phyloP scores from a whole-genome alignment of 306 rosid species.

The Nissolia schottii region DNA sequence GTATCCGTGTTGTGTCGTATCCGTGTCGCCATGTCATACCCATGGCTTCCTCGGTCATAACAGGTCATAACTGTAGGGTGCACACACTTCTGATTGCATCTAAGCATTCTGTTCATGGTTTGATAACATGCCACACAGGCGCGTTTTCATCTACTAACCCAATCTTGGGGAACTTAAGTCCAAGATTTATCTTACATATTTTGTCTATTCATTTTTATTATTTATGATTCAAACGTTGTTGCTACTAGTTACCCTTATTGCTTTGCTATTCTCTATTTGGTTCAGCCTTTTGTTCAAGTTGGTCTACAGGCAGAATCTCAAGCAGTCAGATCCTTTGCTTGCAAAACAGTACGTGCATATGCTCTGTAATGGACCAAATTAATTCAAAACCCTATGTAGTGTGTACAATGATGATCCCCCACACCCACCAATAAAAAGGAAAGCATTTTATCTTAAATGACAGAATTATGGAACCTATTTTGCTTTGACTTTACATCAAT shows the following conservation, averaged over 20 bases:
- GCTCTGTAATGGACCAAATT: not conserved
- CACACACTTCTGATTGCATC: too few species aligned
- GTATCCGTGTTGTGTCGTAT: too few species aligned
- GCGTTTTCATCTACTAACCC: too few species aligned
- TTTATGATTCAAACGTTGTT: too few species aligned
- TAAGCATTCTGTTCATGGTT: too few species aligned
- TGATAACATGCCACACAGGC: too few species aligned
- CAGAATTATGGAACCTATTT: not conserved
- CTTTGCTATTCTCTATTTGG: constrained; percentile 11
- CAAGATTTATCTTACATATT: too few species aligned
- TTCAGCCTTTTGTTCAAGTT: constrained; percentile 79
- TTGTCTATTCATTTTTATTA: not conserved
- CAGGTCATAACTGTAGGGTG: too few species aligned
- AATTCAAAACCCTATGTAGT: constrained; percentile 1
- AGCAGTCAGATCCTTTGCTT: constrained; percentile 67
- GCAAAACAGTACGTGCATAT: constrained; percentile 64
- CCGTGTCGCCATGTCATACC: too few species aligned
- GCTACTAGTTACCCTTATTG: constrained; percentile 25
- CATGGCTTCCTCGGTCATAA: too few species aligned
- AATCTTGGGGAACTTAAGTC: too few species aligned
- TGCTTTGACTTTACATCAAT: not conserved
- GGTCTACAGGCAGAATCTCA: constrained; percentile 86
- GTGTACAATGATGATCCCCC: not conserved
- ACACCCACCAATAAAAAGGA: not conserved
- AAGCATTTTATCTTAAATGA: not conserved